Evolutionary conservation across 371 early-diverging fungal genomes (phyloP).

Genomic region (Smittium mucronatum): DNA sequence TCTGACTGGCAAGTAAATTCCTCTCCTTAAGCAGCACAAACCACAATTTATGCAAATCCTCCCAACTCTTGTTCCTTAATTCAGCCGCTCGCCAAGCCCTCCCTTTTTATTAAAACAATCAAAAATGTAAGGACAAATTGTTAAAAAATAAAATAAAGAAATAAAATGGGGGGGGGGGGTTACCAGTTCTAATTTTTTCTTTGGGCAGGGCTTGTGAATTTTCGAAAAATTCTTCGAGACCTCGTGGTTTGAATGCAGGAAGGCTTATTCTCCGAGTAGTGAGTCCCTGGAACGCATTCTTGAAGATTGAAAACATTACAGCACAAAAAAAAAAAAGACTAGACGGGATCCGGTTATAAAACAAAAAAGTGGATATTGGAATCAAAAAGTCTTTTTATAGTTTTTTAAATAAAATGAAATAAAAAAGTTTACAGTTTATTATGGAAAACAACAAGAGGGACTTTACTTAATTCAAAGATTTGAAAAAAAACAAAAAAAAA

Average conservation of each 20-base stretch:
- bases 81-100: conserved; percentile 85
- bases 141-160: background rate
- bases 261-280: background rate
- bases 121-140: background rate
- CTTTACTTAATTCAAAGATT: no score
- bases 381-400: no score
- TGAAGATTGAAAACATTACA: conserved; percentile 5
- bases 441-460: no score
- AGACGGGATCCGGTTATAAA: no score
- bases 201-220: conserved; percentile 50
- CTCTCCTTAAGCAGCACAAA: conserved; percentile 87
- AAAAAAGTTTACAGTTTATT: no score
- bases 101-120: conserved; percentile 36
- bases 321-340: no score
- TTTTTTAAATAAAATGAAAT: no score
- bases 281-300: background rate
- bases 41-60: conserved; percentile 95
- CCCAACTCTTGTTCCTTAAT: conserved; percentile 83
- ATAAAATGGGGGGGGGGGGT: no score
- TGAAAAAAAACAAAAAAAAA: no score
- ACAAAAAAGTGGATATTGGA: no score
- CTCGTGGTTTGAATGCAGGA: conserved; percentile 28
- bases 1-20: conserved; percentile 78
- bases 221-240: conserved; percentile 87
- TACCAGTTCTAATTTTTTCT: conserved; percentile 49